Percentiles rank a stretch among this genome's conserved stretches.
These are phyloP conservation scores for Alternaria sp. DNA, from an alignment of 2,329 filamentous ascomycete species.

Conservation along the genomic window DNA sequence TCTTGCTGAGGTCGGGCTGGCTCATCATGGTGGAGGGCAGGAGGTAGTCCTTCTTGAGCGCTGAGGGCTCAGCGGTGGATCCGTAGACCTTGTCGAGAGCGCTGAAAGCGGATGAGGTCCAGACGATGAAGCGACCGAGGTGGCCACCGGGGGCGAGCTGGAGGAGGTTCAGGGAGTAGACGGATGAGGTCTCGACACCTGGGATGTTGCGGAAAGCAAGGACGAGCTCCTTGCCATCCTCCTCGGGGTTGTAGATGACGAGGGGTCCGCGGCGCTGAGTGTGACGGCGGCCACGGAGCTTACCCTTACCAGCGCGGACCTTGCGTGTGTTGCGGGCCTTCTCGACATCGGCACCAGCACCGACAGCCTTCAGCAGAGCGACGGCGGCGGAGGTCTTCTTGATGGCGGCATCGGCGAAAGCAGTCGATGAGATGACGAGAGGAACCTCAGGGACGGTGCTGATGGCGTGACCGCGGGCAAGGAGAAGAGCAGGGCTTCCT, in stretches of 20 bases:
- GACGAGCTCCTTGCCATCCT: slow-evolving; percentile 93
- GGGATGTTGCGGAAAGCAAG: slow-evolving; percentile 98
- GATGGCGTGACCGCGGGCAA: slow-evolving; percentile 97
- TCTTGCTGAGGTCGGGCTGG: slow-evolving; percentile 92
- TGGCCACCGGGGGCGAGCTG: slow-evolving; percentile 99
- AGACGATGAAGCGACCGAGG: slow-evolving; percentile 98
- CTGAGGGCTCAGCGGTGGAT: slow-evolving; percentile 84
- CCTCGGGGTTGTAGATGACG: slow-evolving; percentile 94
- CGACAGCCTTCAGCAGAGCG: slow-evolving; percentile 85
- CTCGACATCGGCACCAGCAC: slow-evolving; percentile 86
- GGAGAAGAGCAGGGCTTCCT: slow-evolving; percentile 89
- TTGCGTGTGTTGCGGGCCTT: slow-evolving; percentile 98
- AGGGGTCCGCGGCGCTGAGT: slow-evolving; percentile 97
- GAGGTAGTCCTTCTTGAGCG: slow-evolving; percentile 99
- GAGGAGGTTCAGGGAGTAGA: slow-evolving; percentile 95
- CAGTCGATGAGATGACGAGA: slow-evolving; percentile 89
- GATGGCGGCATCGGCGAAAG: slow-evolving; percentile 79
- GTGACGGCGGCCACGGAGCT: slow-evolving; percentile 95
- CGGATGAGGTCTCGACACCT: slow-evolving; percentile 94
- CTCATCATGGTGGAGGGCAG: slow-evolving; percentile 90
- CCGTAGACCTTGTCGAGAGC: slow-evolving; percentile 97
- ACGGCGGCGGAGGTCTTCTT: slow-evolving; percentile 89
- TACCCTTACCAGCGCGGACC: slow-evolving; percentile 98
- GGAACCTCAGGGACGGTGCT: slow-evolving; percentile 92
- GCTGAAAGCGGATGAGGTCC: slow-evolving; percentile 96